A percentile compares a stretch with the other conserved stretches of the same genome.
phyloP scores from a whole-genome alignment of 108 stramenopile genomes.

The Skeletonema tropicum region DNA sequence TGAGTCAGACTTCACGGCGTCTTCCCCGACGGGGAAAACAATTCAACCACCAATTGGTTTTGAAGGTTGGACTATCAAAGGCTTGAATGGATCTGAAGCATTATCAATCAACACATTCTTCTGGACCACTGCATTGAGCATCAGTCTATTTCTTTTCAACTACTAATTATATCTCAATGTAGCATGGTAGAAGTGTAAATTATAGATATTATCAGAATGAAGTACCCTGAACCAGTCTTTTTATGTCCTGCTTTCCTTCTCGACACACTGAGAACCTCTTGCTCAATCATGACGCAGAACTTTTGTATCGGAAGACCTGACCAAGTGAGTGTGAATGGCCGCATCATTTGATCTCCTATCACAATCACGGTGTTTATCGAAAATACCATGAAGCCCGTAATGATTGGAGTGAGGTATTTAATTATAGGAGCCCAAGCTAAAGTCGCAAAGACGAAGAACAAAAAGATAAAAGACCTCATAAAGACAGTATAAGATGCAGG shows the following conservation, averaged over 20 bases:
- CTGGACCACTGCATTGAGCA: not conserved
- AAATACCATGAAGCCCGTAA: constrained; percentile 33
- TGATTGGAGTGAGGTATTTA: constrained; percentile 23
- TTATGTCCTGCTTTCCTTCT: constrained; percentile 15
- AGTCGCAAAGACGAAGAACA: constrained; percentile 19
- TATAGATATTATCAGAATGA: not conserved
- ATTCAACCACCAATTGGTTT: not conserved
- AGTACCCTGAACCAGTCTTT: not conserved
- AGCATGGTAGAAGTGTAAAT: not conserved
- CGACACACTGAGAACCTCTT: constrained; percentile 15
- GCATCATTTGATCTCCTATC: constrained; percentile 41
- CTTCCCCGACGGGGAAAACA: not conserved
- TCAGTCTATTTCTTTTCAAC: not conserved
- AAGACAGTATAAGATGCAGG: constrained; percentile 31
- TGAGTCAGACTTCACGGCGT: not conserved
- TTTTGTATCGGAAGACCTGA: constrained; percentile 25
- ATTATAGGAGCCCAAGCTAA: constrained; percentile 19
- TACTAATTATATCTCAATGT: not conserved
- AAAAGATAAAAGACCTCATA: constrained; percentile 33
- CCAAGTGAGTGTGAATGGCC: constrained; percentile 28
- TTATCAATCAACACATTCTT: constrained; percentile 3
- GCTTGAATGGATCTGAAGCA: not conserved
- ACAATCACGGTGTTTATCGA: constrained; percentile 33
- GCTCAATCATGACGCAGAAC: constrained; percentile 35
- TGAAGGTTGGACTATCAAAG: constrained; percentile 1